Conservation (phyloP, 495 filamentous ascomycete genomes). For the Rostrohypoxylon terebratum region DNA sequence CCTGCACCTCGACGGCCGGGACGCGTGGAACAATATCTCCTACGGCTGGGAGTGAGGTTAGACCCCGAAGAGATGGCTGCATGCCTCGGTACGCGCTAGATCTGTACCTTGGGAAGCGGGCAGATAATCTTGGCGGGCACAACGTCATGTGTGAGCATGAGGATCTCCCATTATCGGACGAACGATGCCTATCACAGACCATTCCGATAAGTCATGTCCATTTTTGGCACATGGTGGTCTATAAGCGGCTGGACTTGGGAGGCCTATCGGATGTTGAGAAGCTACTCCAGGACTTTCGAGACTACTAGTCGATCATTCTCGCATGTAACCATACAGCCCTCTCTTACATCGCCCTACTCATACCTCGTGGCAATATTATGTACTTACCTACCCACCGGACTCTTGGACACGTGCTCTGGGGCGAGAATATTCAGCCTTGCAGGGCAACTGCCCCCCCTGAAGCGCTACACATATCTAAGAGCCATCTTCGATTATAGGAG, state of each 20-base stretch:
- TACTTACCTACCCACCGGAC: slow-evolving; percentile 12
- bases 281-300: slow-evolving; percentile 21
- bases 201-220: slow-evolving; percentile 35
- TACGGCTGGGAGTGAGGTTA: slow-evolving; percentile 34
- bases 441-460: slow-evolving; percentile 25
- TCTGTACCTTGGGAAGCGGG: slow-evolving; percentile 40
- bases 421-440: slow-evolving; percentile 36
- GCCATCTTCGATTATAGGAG: slow-evolving; percentile 6
- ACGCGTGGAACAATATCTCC: slow-evolving; percentile 34
- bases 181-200: slow-evolving; percentile 44
- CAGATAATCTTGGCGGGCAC: slow-evolving; percentile 41
- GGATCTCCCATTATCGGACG: slow-evolving; percentile 43
- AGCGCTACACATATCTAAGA: slow-evolving; percentile 20
- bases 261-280: slow-evolving; percentile 28
- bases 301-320: slow-evolving; percentile 9
- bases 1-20: slow-evolving; percentile 34
- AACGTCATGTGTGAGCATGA: slow-evolving; percentile 45
- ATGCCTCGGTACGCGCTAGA: slow-evolving; percentile 27
- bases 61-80: slow-evolving; percentile 37
- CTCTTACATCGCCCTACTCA: slow-evolving; percentile 14
- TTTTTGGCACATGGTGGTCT: slow-evolving; percentile 40
- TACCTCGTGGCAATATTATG: slow-evolving; percentile 34
- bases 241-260: slow-evolving; percentile 30
- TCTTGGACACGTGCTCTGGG: slow-evolving; percentile 14
- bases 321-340: slow-evolving; percentile 25